These are phyloP conservation scores for Ochetophila trinervis DNA, from an alignment of 306 rosid genomes.

Conservation along the genomic window DNA sequence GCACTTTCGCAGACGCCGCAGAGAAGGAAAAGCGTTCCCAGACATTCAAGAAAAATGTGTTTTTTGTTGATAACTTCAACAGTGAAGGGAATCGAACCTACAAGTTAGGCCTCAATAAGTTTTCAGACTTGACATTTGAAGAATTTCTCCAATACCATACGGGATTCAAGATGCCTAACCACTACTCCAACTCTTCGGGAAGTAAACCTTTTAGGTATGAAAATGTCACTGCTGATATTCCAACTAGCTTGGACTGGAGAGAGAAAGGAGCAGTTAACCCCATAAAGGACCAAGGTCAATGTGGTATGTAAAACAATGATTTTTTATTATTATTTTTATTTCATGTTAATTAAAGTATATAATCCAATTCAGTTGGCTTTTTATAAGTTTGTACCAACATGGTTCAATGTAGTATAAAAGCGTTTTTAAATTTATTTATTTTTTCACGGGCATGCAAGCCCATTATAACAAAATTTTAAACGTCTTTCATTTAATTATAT, in stretches of 20 bases:
- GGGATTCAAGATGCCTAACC: slow-evolving; percentile 7
- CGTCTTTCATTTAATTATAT: no score
- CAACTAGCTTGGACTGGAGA: slow-evolving; percentile 35
- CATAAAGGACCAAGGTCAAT: slow-evolving; percentile 34
- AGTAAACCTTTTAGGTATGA: slow-evolving; percentile 28
- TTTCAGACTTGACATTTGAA: slow-evolving; percentile 27
- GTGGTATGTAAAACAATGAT: slow-evolving; percentile 25
- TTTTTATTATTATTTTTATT: no score
- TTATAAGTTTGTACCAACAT: no score
- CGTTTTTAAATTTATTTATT: no score
- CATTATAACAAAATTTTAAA: no score
- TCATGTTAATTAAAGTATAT: not conserved
- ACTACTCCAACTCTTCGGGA: not conserved
- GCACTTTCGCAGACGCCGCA: slow-evolving; percentile 9
- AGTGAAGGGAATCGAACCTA: slow-evolving; percentile 17
- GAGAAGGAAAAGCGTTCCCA: slow-evolving; percentile 30
- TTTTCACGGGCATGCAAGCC: no score
- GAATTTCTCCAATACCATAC: slow-evolving; percentile 21
- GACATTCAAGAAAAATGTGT: slow-evolving; percentile 29
- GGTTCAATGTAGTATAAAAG: no score
- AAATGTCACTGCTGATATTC: slow-evolving; percentile 17
- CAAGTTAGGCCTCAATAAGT: slow-evolving; percentile 26
- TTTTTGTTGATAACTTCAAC: slow-evolving; percentile 32
- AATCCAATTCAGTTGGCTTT: no score
- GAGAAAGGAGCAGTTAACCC: slow-evolving; percentile 35